phyloP scores from a whole-genome alignment of 495 filamentous ascomycete genomes.

The Glutinoglossum americanum region DNA sequence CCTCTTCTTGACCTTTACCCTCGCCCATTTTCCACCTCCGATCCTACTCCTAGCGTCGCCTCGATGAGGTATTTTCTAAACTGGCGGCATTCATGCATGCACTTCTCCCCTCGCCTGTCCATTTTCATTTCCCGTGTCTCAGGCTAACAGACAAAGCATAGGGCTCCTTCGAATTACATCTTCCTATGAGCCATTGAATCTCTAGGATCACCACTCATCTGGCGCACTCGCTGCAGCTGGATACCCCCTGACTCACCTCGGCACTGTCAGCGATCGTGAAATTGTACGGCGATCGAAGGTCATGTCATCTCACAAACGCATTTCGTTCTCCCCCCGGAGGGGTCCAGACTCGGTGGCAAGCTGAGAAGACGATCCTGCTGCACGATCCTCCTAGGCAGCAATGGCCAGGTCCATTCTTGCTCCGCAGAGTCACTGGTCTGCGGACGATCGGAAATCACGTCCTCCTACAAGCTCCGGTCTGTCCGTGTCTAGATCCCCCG shows the following conservation, averaged over 20 bases:
- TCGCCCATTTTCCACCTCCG: too few species aligned
- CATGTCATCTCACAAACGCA: background rate
- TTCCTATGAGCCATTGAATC: too few species aligned
- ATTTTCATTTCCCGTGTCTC: too few species aligned
- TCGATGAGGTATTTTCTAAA: too few species aligned
- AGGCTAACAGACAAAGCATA: too few species aligned
- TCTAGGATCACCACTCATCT: too few species aligned
- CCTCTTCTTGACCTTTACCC: too few species aligned
- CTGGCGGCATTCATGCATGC: too few species aligned
- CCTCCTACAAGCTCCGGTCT: background rate
- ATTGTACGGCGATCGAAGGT: background rate
- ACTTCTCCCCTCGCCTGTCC: too few species aligned
- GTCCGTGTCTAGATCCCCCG: background rate
- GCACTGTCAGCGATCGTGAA: background rate
- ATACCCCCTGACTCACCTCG: background rate
- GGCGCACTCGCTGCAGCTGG: background rate
- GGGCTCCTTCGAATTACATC: too few species aligned
- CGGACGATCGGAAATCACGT: background rate
- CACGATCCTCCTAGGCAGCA: background rate
- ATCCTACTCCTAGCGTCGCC: too few species aligned
- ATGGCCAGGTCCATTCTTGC: background rate
- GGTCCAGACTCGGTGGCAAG: background rate
- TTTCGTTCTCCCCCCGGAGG: too few species aligned
- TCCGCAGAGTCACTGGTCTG: background rate
- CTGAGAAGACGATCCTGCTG: background rate